Base-by-base conservation (phyloP, 768 basidiomycete species). In the Kwoniella heveanensis region DNA sequence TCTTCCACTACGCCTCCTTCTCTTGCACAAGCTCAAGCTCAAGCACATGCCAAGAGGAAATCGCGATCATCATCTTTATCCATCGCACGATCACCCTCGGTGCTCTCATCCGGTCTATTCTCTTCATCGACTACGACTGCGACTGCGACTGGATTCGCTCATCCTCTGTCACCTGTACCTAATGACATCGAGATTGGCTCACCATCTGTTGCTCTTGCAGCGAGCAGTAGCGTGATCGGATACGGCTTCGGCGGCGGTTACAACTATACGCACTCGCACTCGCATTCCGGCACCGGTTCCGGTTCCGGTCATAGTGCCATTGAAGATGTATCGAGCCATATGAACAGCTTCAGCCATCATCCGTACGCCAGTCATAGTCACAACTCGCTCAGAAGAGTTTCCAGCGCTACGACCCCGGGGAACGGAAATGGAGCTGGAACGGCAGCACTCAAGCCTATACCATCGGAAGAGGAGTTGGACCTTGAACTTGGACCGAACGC, bases 21-120 rank as follows among this genome's bases (percentile, higher is more conserved):
- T n/a, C n/a, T n/a, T n/a, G n/a, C n/a, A n/a, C 39, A 44, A 9
- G 39, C 39, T 10, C 39, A 44, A 44, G 39, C 39, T 10, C 39
- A 44, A 44, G 39, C 17, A 19, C 39, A 44, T 17, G 39, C 39
- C 6, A 44, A 44, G 39, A 17, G 39, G 19, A 9, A 17, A 44
- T 44, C 56, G 19, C 65, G 63, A 1, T 54, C 59, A 5, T 55
- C 65, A 8, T 62, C 62, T 22, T 21, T 61, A 15, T 65, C 64
- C 9, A 62, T 68, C n/a, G 57, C 66, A 15, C 63, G 66, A 39
- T 67, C 70, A 1, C 66, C 66, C 15, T 57, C 63, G 10, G 47
- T 65, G 26, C 47, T 64, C 17, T 57, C 69, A 19, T 50, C 63
- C 1, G 44, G 57, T 13, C 50, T 54, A 1, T 55, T 65, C 19